A percentile compares a stretch with the other conserved stretches of the same genome.
These are phyloP conservation scores for Melaleuca quinquenervia DNA, from an alignment of 345 rosid species.

Conservation along the genomic window DNA sequence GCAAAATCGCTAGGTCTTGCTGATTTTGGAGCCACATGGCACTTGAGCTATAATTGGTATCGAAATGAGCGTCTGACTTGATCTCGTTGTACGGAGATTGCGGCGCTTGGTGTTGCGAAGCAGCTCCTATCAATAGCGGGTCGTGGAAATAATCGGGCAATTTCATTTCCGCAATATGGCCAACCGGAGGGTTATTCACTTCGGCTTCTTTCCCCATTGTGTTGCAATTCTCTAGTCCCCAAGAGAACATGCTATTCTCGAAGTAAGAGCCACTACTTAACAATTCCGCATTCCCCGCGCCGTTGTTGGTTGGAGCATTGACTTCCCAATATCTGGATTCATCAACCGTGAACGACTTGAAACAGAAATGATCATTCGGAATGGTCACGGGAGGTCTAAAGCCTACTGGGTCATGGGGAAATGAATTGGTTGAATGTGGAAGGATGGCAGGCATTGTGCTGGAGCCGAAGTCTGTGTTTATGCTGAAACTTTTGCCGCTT, in stretches of 20 bases:
- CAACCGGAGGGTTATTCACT: not conserved
- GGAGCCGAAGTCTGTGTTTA: not conserved
- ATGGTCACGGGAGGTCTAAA: not conserved
- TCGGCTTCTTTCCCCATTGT: not conserved
- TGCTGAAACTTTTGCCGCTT: not conserved
- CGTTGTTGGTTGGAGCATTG: not conserved
- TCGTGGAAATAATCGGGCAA: not conserved
- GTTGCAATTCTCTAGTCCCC: slow-evolving; percentile 1
- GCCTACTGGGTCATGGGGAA: not conserved
- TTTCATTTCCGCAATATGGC: not conserved
- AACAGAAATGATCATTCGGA: not conserved
- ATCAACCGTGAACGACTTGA: not conserved
- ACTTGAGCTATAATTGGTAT: not conserved
- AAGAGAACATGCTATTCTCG: slow-evolving; percentile 1
- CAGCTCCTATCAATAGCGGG: not conserved
- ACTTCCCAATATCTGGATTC: slow-evolving; percentile 1
- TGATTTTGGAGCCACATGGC: slow-evolving; percentile 4
- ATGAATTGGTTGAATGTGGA: not conserved
- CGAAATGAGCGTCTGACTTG: not conserved
- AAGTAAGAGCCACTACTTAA: not conserved
- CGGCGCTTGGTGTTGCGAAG: not conserved
- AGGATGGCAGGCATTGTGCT: not conserved
- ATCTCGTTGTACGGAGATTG: slow-evolving; percentile 1
- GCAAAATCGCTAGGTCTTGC: not conserved
- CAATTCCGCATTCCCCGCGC: not conserved